These are phyloP conservation scores for Podila horticola DNA, from an alignment of 192 early-diverging fungal genomes.

Conservation along the genomic window DNA sequence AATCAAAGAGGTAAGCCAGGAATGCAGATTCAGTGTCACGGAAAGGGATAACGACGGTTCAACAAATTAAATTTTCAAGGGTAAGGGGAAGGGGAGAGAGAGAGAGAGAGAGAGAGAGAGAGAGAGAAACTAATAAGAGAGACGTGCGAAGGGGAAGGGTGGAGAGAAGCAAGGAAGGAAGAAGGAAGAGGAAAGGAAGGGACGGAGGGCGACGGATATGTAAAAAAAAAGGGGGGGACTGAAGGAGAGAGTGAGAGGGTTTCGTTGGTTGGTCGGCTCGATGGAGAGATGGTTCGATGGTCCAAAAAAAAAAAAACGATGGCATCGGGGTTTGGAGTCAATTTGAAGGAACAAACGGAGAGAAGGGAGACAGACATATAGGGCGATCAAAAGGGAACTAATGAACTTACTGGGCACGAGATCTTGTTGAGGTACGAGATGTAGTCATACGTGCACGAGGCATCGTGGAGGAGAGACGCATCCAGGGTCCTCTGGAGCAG, in stretches of 20 bases:
- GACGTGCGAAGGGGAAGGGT: not conserved
- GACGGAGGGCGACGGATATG: not conserved
- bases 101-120: not conserved
- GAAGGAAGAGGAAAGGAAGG: not conserved
- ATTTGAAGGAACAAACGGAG: not conserved
- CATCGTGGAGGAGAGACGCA: slow-evolving; percentile 23
- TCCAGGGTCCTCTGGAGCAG: slow-evolving; percentile 29
- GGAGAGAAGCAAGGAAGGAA: not conserved
- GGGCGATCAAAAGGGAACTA: not conserved
- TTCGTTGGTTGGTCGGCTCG: not conserved
- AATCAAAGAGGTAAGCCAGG: too few relatives aligned
- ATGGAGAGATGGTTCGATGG: not conserved
- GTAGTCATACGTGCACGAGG: slow-evolving; percentile 30
- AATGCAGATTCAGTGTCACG: not conserved
- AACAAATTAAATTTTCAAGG: not conserved
- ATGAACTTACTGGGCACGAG: slow-evolving; percentile 37
- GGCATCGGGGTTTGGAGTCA: not conserved
- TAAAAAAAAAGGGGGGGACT: not conserved
- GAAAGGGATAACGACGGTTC: not conserved
- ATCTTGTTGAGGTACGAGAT: slow-evolving; percentile 38
- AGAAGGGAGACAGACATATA: not conserved
- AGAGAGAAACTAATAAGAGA: not conserved
- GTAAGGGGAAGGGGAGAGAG: not conserved
- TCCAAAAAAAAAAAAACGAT: not conserved
- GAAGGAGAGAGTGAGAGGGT: not conserved